A percentile compares a stretch with the other conserved stretches of the same genome.
These are phyloP conservation scores for Xanthoceras sorbifolium DNA, from an alignment of 345 rosid genomes.

Conservation along the genomic window DNA sequence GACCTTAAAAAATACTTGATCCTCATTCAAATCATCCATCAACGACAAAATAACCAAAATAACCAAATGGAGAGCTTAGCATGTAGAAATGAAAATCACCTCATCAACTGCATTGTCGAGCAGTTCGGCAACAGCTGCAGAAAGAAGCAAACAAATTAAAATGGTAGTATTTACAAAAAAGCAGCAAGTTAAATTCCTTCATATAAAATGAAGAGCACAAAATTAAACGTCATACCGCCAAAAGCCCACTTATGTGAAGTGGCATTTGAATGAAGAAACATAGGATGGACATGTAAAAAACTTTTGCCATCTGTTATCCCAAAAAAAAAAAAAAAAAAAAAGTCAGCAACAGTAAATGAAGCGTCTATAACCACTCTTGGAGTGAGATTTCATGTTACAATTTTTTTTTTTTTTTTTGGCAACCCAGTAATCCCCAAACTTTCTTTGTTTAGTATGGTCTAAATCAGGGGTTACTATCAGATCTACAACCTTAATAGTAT, in stretches of 20 bases:
- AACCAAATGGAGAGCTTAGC: slow-evolving; percentile 2
- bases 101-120: slow-evolving; percentile 96
- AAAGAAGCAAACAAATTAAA: slow-evolving; percentile 19
- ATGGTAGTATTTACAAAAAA: slow-evolving; percentile 2
- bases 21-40: slow-evolving; percentile 12
- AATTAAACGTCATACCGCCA: slow-evolving; percentile 66
- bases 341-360: slow-evolving; percentile 1
- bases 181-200: slow-evolving; percentile 4
- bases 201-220: not conserved
- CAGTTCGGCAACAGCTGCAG: slow-evolving; percentile 90
- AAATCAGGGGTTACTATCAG: too few relatives aligned
- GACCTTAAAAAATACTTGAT: slow-evolving; percentile 9
- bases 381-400: not conserved
- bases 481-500: too few relatives aligned
- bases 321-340: not conserved
- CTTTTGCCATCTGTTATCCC: slow-evolving; percentile 60
- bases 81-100: slow-evolving; percentile 48
- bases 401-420: too few relatives aligned
- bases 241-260: slow-evolving; percentile 98
- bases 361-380: slow-evolving; percentile 3
- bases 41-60: not conserved
- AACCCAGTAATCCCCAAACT: too few relatives aligned
- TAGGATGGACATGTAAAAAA: slow-evolving; percentile 87
- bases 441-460: too few relatives aligned
- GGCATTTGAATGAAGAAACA: slow-evolving; percentile 99